A percentile compares a stretch with the other conserved stretches of the same genome.
phyloP scores from a whole-genome alignment of 352 stramenopile species.

The Globisporangium perplexum region DNA sequence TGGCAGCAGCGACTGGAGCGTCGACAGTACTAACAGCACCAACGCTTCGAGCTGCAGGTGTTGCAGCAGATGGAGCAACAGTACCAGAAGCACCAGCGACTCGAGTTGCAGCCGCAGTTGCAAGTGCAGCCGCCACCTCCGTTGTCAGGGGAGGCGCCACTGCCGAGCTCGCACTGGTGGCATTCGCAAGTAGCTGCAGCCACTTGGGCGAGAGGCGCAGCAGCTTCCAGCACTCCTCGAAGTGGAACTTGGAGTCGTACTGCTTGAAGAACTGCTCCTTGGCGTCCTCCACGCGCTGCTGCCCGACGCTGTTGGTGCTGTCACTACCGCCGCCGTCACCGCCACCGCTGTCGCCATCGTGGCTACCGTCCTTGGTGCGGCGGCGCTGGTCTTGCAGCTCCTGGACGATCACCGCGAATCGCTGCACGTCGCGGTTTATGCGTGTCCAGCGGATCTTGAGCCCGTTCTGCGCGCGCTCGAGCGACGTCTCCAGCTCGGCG shows the following conservation, averaged over 20 bases:
- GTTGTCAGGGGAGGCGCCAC: background rate
- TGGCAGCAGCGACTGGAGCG: no score
- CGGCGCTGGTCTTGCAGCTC: conserved; percentile 21
- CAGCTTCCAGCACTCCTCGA: conserved; percentile 64
- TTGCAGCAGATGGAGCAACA: background rate
- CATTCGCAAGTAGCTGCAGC: conserved; percentile 53
- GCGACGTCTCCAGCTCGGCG: conserved; percentile 42
- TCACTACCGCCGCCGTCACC: conserved; percentile 5
- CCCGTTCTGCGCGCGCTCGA: conserved; percentile 60
- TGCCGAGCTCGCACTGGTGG: conserved; percentile 11
- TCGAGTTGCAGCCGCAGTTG: no score
- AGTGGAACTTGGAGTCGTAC: conserved; percentile 54
- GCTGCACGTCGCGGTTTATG: conserved; percentile 76
- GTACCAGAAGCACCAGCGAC: background rate
- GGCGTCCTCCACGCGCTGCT: conserved; percentile 50
- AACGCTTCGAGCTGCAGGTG: background rate
- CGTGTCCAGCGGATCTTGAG: conserved; percentile 81
- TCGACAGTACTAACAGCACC: no score
- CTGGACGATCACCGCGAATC: conserved; percentile 49
- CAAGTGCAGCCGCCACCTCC: background rate
- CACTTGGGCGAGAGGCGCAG: conserved; percentile 62
- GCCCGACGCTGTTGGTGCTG: conserved; percentile 23
- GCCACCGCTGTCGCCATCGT: background rate
- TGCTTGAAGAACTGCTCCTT: conserved; percentile 41
- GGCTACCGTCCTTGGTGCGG: conserved; percentile 3